Conservation (phyloP, 352 stramenopile genomes). For the Aphanomyces euteiches region DNA sequence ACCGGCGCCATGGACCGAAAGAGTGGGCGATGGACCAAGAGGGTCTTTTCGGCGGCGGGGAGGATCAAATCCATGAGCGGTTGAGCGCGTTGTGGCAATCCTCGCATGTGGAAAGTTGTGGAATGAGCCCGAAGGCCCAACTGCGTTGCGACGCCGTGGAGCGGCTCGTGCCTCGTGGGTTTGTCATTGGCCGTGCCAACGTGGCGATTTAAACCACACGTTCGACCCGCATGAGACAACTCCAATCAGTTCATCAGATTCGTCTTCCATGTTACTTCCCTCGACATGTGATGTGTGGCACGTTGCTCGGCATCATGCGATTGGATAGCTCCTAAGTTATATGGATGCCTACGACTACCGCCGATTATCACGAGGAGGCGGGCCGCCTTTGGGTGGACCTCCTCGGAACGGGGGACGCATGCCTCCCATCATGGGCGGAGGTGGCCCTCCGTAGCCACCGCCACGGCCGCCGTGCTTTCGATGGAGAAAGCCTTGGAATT, state of each 20-base stretch:
- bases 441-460: neutral
- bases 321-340: neutral
- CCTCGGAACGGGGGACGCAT: slow-evolving; percentile 13
- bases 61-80: neutral
- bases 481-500: slow-evolving; percentile 66
- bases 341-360: too few species aligned
- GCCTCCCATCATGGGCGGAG: slow-evolving; percentile 13
- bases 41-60: neutral
- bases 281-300: neutral
- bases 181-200: neutral
- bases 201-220: neutral
- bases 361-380: too few species aligned
- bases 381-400: neutral
- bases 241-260: slow-evolving; percentile 2
- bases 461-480: slow-evolving; percentile 18
- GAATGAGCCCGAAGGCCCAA: too few species aligned
- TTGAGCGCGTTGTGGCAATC: neutral
- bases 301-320: neutral
- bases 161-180: neutral
- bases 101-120: neutral
- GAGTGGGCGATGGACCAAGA: slow-evolving; percentile 2
- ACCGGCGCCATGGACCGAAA: slow-evolving; percentile 9
- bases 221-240: neutral
- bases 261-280: too few species aligned
- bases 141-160: too few species aligned